These are phyloP conservation scores for Populus ilicifolia DNA, from an alignment of 345 rosid species.

Conservation along the genomic window DNA sequence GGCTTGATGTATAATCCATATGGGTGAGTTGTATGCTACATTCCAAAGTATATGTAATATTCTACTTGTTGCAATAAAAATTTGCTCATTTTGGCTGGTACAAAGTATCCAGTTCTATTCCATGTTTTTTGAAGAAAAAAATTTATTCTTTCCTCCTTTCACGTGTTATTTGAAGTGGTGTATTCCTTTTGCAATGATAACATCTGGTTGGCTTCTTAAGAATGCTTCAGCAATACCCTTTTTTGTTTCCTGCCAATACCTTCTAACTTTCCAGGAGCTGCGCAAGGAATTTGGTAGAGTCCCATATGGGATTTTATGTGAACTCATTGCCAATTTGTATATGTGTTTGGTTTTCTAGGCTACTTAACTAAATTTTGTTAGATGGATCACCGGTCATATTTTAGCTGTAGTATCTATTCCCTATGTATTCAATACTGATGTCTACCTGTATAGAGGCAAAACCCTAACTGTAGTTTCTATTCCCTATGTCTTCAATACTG, in stretches of 20 bases:
- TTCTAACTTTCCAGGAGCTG: background rate
- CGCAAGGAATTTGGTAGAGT: background rate
- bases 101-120: background rate
- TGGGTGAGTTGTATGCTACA: constrained; percentile 60
- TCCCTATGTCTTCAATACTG: background rate
- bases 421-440: background rate
- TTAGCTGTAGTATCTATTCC: background rate
- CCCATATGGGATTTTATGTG: background rate
- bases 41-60: background rate
- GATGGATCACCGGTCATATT: background rate
- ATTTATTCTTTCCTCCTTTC: background rate
- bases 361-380: background rate
- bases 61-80: background rate
- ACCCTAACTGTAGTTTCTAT: background rate
- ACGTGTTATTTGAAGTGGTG: background rate
- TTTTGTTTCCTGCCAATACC: background rate
- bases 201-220: background rate
- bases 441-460: background rate
- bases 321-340: background rate
- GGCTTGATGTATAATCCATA: constrained; percentile 69
- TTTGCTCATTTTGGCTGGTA: constrained; percentile 1
- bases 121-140: background rate
- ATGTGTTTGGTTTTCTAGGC: background rate
- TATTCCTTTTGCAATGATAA: background rate
- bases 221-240: background rate